Conservation (phyloP, 2,329 filamentous ascomycete species). For the Diaporthe citrichinensis region DNA sequence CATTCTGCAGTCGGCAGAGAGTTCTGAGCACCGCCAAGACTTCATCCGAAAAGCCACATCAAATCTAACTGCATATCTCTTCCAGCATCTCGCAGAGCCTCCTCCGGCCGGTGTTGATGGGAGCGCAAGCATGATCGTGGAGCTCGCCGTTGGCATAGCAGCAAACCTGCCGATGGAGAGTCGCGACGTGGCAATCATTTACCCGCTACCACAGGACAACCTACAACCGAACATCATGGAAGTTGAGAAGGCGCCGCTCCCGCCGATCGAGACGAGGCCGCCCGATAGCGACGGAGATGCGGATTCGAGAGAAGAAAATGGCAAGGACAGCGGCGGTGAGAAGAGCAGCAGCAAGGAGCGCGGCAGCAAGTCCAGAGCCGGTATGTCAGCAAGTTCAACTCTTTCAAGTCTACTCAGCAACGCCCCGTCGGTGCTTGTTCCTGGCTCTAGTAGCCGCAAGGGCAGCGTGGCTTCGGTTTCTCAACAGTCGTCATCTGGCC, state of each 20-base stretch:
- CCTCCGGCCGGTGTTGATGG: slow-evolving; percentile 87
- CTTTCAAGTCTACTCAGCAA: slow-evolving; percentile 41
- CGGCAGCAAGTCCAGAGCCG: slow-evolving; percentile 55
- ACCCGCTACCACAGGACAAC: slow-evolving; percentile 82
- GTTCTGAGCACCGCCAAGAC: slow-evolving; percentile 74
- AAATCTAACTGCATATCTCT: slow-evolving; percentile 77
- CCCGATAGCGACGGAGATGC: slow-evolving; percentile 41
- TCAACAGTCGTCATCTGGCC: slow-evolving; percentile 31
- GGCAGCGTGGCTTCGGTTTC: slow-evolving; percentile 33
- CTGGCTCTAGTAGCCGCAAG: slow-evolving; percentile 40
- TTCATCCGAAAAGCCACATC: slow-evolving; percentile 80
- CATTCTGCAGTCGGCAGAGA: slow-evolving; percentile 75
- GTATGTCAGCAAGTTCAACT: slow-evolving; percentile 56
- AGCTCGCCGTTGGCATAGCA: slow-evolving; percentile 88
- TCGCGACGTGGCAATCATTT: slow-evolving; percentile 89
- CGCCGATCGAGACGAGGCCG: slow-evolving; percentile 66
- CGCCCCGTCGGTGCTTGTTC: slow-evolving; percentile 39
- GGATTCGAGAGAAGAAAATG: slow-evolving; percentile 50
- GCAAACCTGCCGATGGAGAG: slow-evolving; percentile 91
- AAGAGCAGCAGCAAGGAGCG: slow-evolving; percentile 57
- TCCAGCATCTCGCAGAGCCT: slow-evolving; percentile 81
- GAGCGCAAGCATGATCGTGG: slow-evolving; percentile 91
- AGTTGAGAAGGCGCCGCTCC: slow-evolving; percentile 80
- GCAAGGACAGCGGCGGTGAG: slow-evolving; percentile 53
- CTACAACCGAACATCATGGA: slow-evolving; percentile 87